Conservation (phyloP, 2,329 filamentous ascomycete genomes). For the Neophaeococcomyces aloes region DNA sequence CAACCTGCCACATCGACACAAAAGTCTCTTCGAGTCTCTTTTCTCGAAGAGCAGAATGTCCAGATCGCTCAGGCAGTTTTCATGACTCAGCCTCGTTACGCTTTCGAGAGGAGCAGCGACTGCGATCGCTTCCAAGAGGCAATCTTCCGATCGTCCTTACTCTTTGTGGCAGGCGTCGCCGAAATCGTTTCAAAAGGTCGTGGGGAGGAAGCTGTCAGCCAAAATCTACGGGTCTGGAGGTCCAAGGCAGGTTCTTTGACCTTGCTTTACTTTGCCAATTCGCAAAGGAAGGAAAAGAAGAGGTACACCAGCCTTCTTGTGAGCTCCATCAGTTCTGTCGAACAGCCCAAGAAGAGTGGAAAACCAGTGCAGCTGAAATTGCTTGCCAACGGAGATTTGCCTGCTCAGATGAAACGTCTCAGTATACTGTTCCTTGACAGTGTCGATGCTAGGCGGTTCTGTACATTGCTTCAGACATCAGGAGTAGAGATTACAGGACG, state of each 20-base stretch:
- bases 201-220: constrained; percentile 36
- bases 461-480: constrained; percentile 5
- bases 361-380: constrained; percentile 29
- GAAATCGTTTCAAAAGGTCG: constrained; percentile 35
- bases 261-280: constrained; percentile 31
- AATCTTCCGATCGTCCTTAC: constrained; percentile 29
- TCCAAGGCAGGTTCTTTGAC: constrained; percentile 23
- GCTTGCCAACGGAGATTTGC: constrained; percentile 32
- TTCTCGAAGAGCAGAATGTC: constrained; percentile 35
- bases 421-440: constrained; percentile 32
- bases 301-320: constrained; percentile 33
- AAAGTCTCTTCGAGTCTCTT: constrained; percentile 30
- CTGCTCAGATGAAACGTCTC: constrained; percentile 31
- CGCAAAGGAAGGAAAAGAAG: constrained; percentile 31
- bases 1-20: constrained; percentile 29
- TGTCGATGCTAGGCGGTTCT: constrained; percentile 24
- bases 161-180: constrained; percentile 33
- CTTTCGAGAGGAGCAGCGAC: constrained; percentile 34
- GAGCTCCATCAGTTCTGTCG: constrained; percentile 30
- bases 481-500: background rate
- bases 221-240: constrained; percentile 32
- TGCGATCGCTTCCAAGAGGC: constrained; percentile 33
- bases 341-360: constrained; percentile 30
- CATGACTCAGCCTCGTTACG: constrained; percentile 32
- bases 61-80: constrained; percentile 31